Base-by-base conservation (phyloP, 352 stramenopile species). In the Blastocystis sp. region DNA sequence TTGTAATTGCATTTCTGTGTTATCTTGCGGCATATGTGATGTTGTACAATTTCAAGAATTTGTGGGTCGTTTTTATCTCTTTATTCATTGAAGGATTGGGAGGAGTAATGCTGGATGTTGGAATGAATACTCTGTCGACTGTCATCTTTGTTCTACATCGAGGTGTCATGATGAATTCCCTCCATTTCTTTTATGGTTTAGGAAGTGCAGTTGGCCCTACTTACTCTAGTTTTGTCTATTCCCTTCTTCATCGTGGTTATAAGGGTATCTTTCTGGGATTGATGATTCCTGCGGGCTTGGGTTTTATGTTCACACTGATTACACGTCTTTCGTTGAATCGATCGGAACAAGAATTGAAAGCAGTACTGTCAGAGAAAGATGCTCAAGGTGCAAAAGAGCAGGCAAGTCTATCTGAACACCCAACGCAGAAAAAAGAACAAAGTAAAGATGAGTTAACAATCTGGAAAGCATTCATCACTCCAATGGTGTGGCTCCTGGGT, bases 111-210 rank as follows among this genome's bases (percentile, higher is more conserved):
- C 73, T 84, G 42, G 73, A 84, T 24, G 53, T 68, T 30, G 73
- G 73, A 4, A 84, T 84, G 48, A 84, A 84, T 40, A 84, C 73
- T 30, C 73, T 84, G 11, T 84, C 73, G 22, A 84, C 73, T 0
- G 73, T 84, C 11, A 7, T 84, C 22, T 84, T 84, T 37, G 17
- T 42, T 24, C 7, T 22, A 3, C 78, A 76, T 76, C 60, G 78
- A 22, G 78, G 78, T 37, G 66, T 89, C n/a, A 89, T 89, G 60
- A 89, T 89, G 78, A 76, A 70, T 53, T 79, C 56, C 58, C 48
- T 89, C 15, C 78, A 89, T 56, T 89, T 89, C 59, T 89, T 89
- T 30, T 89, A 89, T 42, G 78, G 78, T 0, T 19, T 78, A 30
- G 78, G 78, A 27, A 56, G 78, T 42, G 53, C 40, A 17, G 0